Percentiles rank a stretch among this genome's conserved stretches.
These are phyloP conservation scores for Zymoseptoria ardabiliae DNA, from an alignment of 2,329 filamentous ascomycete species.

Conservation along the genomic window DNA sequence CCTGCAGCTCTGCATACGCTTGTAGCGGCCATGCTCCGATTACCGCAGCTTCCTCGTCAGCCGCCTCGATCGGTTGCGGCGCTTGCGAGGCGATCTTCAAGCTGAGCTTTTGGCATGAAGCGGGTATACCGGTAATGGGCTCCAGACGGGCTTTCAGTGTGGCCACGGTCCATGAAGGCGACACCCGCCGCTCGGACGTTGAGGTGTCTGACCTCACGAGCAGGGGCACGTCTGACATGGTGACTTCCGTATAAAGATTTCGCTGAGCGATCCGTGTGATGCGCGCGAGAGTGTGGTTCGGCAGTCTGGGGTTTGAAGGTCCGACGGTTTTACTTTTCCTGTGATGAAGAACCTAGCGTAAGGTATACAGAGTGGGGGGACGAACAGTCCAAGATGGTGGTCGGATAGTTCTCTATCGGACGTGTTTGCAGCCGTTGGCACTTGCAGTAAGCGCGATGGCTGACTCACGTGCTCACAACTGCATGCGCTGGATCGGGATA, in stretches of 20 bases:
- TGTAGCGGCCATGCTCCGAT: conserved; percentile 60
- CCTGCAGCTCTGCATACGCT: conserved; percentile 71
- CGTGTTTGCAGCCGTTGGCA: neutral
- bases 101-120: conserved; percentile 65
- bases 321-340: neutral
- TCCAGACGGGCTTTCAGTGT: conserved; percentile 84
- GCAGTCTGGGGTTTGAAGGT: neutral
- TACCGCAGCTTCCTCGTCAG: conserved; percentile 63
- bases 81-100: conserved; percentile 60
- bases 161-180: conserved; percentile 81
- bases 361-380: no score
- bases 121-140: conserved; percentile 85
- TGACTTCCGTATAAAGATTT: conserved; percentile 4
- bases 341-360: neutral
- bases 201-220: conserved; percentile 68
- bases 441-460: neutral
- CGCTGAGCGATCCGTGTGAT: neutral
- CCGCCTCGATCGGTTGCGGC: conserved; percentile 57
- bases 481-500: conserved; percentile 1
- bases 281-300: neutral
- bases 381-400: neutral
- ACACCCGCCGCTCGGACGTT: conserved; percentile 81
- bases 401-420: no score
- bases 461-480: conserved; percentile 5
- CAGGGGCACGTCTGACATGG: conserved; percentile 66